Evolutionary conservation across 164 flowering plant species (phyloP).

Genomic region (Magnolia kwangsiensis): DNA sequence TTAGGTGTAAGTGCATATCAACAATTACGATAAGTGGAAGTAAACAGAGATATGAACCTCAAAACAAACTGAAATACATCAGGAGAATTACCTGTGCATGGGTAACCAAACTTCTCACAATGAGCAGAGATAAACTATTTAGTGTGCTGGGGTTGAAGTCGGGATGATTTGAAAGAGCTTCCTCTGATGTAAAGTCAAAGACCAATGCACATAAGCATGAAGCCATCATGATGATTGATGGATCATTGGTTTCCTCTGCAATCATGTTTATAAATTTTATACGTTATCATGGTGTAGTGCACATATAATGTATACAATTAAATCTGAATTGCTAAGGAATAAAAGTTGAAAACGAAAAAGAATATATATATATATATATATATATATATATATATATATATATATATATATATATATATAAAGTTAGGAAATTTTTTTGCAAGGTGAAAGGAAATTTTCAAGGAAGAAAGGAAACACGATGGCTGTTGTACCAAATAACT

Average conservation of each 20-base stretch:
- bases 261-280: constrained; percentile 10
- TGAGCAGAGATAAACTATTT: constrained; percentile 44
- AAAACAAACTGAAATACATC: not conserved
- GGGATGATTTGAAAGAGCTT: constrained; percentile 51
- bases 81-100: constrained; percentile 45
- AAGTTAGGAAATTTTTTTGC: no score
- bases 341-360: no score
- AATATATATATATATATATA: no score
- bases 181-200: constrained; percentile 72
- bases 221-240: constrained; percentile 70
- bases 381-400: no score
- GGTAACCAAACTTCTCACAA: constrained; percentile 54
- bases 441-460: no score
- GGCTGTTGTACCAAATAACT: no score
- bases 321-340: no score
- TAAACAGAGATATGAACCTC: not conserved
- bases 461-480: no score
- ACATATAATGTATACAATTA: not conserved
- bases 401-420: no score
- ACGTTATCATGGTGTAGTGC: not conserved
- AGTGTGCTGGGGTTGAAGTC: constrained; percentile 33
- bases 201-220: constrained; percentile 72
- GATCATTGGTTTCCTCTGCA: constrained; percentile 44
- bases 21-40: not conserved
- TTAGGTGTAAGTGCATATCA: not conserved